These are phyloP conservation scores for Rhizopus delemar DNA, from an alignment of 371 early-diverging fungal species.

Conservation along the genomic window DNA sequence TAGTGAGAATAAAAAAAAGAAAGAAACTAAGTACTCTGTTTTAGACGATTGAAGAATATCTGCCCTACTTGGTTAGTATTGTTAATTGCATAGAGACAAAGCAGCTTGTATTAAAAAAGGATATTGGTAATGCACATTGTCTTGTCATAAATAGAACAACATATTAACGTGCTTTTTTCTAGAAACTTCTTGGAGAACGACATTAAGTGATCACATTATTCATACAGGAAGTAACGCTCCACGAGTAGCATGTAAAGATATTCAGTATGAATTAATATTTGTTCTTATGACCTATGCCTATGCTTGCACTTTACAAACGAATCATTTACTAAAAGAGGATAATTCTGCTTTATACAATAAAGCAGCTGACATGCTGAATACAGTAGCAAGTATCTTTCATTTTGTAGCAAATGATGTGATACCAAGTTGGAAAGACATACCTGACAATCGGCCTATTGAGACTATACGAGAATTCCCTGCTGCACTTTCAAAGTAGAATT, in stretches of 20 bases:
- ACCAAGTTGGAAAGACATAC: conserved; percentile 49
- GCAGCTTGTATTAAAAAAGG: conserved; percentile 43
- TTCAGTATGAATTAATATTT: conserved; percentile 64
- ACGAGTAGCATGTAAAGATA: conserved; percentile 52
- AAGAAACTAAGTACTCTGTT: background rate
- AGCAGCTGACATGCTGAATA: conserved; percentile 60
- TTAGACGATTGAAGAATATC: conserved; percentile 65
- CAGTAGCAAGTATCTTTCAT: conserved; percentile 60
- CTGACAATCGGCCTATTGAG: conserved; percentile 43
- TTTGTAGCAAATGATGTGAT: conserved; percentile 56
- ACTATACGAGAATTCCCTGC: conserved; percentile 46
- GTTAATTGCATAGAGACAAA: conserved; percentile 55
- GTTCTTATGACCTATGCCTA: conserved; percentile 62
- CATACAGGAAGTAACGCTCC: conserved; percentile 63
- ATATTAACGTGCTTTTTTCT: conserved; percentile 2
- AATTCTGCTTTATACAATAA: conserved; percentile 27
- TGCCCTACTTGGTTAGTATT: conserved; percentile 59
- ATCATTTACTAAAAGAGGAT: conserved; percentile 28
- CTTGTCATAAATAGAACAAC: background rate
- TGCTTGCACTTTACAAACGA: conserved; percentile 44
- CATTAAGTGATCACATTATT: conserved; percentile 53
- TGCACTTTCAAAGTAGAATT: conserved; percentile 52
- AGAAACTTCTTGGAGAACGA: conserved; percentile 70
- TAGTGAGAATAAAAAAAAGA: background rate
- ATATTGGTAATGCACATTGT: conserved; percentile 31